Evolutionary conservation across 2,329 filamentous ascomycete species (phyloP), one percentile per base, ranked within the genome.

Genomic region (Penicillium sp.): DNA sequence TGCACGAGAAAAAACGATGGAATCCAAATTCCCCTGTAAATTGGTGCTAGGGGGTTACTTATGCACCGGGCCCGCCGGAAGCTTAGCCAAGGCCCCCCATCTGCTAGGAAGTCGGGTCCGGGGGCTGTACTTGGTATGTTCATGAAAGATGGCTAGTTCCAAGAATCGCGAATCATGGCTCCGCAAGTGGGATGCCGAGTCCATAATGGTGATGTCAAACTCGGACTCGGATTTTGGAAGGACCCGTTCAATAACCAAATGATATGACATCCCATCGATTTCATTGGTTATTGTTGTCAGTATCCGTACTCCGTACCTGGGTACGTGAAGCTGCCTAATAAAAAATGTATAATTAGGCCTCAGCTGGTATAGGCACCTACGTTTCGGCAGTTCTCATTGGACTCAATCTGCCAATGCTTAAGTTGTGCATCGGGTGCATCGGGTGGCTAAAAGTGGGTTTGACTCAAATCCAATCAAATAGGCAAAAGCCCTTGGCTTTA

Each of bases 41-140:
- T n/a, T 34, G 34, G 38, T 34, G 47, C 50, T 40, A 55, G 46
- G 57, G 53, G 34, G 40, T 48, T 56, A 53, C 62, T 59, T 63
- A 63, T 59, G 57, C 55, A 29, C 49, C 62, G 62, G 62, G 53
- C 26, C 29, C 26, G 39, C 59, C 62, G 62, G 62, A 59, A 56
- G 57, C 44, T 51, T 34, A 58, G 53, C 52, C 57, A 56, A 55
- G 60, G 35, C 23, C 51, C n/a, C 32, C 16, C 7, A 29, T 39
- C 7, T 38, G 7, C 23, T 13, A 47, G n/a, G n/a, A n/a, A 11
- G 19, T 26, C 23, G 23, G 23, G 23, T 23, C 23, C 23, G 23
- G 19, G 49, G 18, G 41, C n/a, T 7, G 53, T 40, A 43, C 35
- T 19, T 41, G 39, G 45, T 26, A 49, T 51, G 46, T 42, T 42